Base-by-base conservation (phyloP, 2,329 filamentous ascomycete species). In the Fusarium secorum region DNA sequence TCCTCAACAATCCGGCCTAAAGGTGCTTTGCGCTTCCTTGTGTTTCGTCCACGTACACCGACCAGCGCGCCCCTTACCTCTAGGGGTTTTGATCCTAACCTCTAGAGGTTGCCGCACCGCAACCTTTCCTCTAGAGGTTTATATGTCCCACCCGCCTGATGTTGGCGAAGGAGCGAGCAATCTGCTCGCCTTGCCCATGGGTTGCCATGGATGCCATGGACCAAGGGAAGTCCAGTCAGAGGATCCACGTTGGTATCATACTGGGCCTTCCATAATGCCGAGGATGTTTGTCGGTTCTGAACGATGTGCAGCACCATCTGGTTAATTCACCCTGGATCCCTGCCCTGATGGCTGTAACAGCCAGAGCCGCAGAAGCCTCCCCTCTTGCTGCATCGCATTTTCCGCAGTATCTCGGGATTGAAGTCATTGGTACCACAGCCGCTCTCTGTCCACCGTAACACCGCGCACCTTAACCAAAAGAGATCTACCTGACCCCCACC, bases 91-190 rank as follows among this genome's bases (percentile, higher is more conserved):
- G 58, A 70, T 64, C 68, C 41, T 74, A 73, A 74, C 72, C 72
- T 74, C 72, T 75, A 75, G 73, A 75, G 73, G 73, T 71, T 64
- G 69, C 66, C 54, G 73, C 64, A 75, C 73, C 73, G 67, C 73
- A 73, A 59, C 68, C 75, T 75, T 75, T 70, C 73, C 73, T 75
- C 73, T 75, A 75, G 71, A 74, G 72, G 73, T 73, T 70, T 46
- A 46, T 51, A 66, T 64, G 73, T 75, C 72, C 73, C 73, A 75
- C 73, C 65, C 70, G 70, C 73, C 71, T 74, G 71, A 74, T 64
- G 70, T 70, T 72, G 71, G 73, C 70, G 67, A 72, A 63, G 70
- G 63, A 69, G 64, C 57, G 59, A 75, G 60, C 62, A 66, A 60
- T 58, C 44, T 73, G 60, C 22, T 66, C 64, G 64, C 63, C 71